A percentile compares a stretch with the other conserved stretches of the same genome.
These are phyloP conservation scores for Wickerhamomyces tratensis DNA, from an alignment of 805 yeast species.

Conservation along the genomic window DNA sequence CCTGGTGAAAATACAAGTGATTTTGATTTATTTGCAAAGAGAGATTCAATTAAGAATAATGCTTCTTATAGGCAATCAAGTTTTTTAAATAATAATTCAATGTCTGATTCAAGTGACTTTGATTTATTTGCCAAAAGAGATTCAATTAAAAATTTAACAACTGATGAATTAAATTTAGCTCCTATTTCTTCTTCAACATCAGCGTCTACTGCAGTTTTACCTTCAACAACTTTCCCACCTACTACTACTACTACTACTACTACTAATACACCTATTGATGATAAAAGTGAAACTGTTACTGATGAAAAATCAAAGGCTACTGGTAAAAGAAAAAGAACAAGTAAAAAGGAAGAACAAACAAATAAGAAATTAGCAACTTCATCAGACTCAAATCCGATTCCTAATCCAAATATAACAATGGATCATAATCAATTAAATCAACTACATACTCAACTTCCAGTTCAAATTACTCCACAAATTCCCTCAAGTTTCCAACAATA, in stretches of 20 bases:
- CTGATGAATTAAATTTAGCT: slow-evolving; percentile 1
- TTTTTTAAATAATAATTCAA: background rate
- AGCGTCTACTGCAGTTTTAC: too few relatives aligned
- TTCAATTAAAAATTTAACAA: slow-evolving; percentile 9
- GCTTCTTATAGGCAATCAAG: background rate
- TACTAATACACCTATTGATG: too few relatives aligned
- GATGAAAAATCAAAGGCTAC: too few relatives aligned
- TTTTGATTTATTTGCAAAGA: slow-evolving; percentile 17
- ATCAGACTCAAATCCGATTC: too few relatives aligned
- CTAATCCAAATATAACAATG: too few relatives aligned
- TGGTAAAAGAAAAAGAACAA: background rate
- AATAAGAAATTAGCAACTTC: too few relatives aligned
- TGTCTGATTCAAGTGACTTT: slow-evolving; percentile 7
- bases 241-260: background rate
- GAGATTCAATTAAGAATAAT: slow-evolving; percentile 17
- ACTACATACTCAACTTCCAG: too few relatives aligned
- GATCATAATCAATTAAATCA: too few relatives aligned
- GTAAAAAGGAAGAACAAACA: background rate
- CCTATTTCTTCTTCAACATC: background rate
- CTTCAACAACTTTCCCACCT: slow-evolving; percentile 2
- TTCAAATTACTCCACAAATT: too few relatives aligned
- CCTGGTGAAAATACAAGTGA: slow-evolving; percentile 15
- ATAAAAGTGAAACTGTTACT: too few relatives aligned
- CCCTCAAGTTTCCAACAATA: too few relatives aligned
- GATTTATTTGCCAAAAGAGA: slow-evolving; percentile 18